Evolutionary conservation across 2,329 filamentous ascomycete species (phyloP), one percentile per base, ranked within the genome.

Genomic region (Aspergillus sp.): DNA sequence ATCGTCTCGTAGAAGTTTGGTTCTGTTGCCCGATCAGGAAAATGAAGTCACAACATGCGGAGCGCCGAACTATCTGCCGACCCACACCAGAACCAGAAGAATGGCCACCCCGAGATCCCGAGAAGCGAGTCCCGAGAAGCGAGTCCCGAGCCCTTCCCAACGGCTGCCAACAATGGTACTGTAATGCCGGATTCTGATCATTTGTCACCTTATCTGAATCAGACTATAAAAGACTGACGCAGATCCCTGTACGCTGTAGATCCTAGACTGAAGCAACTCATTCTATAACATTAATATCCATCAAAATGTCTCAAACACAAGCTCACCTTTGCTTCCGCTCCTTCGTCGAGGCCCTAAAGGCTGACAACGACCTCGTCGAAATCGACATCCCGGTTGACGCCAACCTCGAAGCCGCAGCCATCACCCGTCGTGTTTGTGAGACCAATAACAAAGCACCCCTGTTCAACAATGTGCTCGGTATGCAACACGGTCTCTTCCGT

Each of bases 391-490:
- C 50, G 1, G 55, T 72, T 12, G 72, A 77, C 46, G 69, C 74
- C 3, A 51, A 76, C 44, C 65, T 77, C 30, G 73, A 78, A 54
- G 69, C 64, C 0, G 72, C 61, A 3, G 76, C 75, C 10, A 76
- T 78, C 45, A 73, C 71, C 3, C 65, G 75, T 3, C 61, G 58
- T 12, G 74, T 72, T 7, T 71, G 66, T 49, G 76, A 79, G 50
- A 69, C 61, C 0, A 55, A 74, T 39, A 69, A 67, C 47, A 74
- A 74, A 44, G 75, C 76, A 1, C 75, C 75, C 0, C 65, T 79
- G 0, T 77, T 79, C 65, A 74, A 77, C 59, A 79, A 78, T 22
- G 48, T 79, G 46, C 75, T 70, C 45, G 75, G 75, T 1, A 60
- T 61, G 4, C 54, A 71, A 27, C 55, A 75, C 35, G 75, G 75